Evolutionary conservation across 768 basidiomycete genomes (phyloP), one percentile per base, ranked within the genome.

Genomic region (Rhizopogon sp.): DNA sequence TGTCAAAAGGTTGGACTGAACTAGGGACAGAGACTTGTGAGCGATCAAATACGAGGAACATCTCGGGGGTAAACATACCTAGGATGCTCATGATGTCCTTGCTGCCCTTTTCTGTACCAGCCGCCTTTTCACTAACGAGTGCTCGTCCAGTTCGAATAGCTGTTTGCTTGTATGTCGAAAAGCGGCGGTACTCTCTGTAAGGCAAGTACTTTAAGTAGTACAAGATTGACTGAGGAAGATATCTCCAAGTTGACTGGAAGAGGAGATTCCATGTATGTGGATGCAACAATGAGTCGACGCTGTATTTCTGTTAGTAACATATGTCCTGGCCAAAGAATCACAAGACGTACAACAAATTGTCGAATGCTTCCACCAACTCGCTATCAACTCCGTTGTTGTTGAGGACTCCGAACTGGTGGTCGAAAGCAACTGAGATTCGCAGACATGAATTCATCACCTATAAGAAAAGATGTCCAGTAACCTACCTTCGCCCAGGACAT

Each of bases 51-150:
- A 17, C 28, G 5, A 11, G n/a, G 31, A 6, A 41, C 10, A 9
- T 37, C 31, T 52, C 39, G 3, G 17, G 10, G 8, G 28, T 3
- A n/a, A 29, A 53, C 62, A 17, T 43, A 66, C 69, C 62, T 0
- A 73, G 61, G 28, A 73, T 60, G 39, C 70, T 72, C 62, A 72
- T 66, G 20, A 72, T 66, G 52, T 71, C 72, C 54, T 63, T 68
- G 4, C 56, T 54, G 20, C 63, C 64, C 43, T 66, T 66, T 28
- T 60, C 60, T 13, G 62, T 58, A 5, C 57, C 57, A 8, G 56
- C 52, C 0, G 56, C 43, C 10, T 68, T 65, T 46, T 63, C 57
- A 13, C 53, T 50, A 35, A 72, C 53, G 3, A 72, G 55, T 5
- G 47, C 50, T 25, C 57, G 55, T 13, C 68, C 60, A 11, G 69